Evolutionary conservation across 495 filamentous ascomycete genomes (phyloP), one percentile per base, ranked within the genome.

Genomic region (Chaetomium fimeti): DNA sequence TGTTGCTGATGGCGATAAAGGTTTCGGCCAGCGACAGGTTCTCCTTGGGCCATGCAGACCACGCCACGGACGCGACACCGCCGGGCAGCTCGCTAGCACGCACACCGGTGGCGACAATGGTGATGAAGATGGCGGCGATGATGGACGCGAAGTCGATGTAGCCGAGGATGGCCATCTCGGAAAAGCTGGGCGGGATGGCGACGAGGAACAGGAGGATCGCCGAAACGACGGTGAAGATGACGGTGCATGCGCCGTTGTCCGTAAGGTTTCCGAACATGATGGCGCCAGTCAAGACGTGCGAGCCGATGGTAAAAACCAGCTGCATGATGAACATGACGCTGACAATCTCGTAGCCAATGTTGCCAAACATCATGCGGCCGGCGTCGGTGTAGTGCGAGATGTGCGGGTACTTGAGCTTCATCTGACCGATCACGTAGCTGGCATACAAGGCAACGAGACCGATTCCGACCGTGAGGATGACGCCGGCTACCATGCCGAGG

Each of bases 401-500:
- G n/a, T 88, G 78, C 1, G 91, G 91, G 69, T 86, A 87, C 61
- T 78, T 82, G 55, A 86, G 66, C 72, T 92, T 93, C 72, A 94
- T 87, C 73, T 92, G 88, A 24, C 88, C 90, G 66, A 93, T 84
- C 38, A 92, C 83, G 64, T 87, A 90, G 67, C 88, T 88, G 20
- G 89, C 91, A 75, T 93, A 95, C 43, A 87, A 87, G 47, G 89
- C 85, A 13, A 90, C 66, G 24, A 88, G 70, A 20, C 90, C 90
- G 27, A 91, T 72, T 24, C 74, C 69, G 45, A 90, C 38, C 47
- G 87, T 84, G 55, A 87, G 77, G 55, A 90, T 79, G 27, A 87
- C 75, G 20, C 78, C 79, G 18, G 75, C 70, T 1, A 88, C 79
- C 73, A 90, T 81, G 36, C 88, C 88, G 25, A 91, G 69, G 9